Base-by-base conservation (phyloP, 352 stramenopile genomes). In the Phytophthora niederhauseri region DNA sequence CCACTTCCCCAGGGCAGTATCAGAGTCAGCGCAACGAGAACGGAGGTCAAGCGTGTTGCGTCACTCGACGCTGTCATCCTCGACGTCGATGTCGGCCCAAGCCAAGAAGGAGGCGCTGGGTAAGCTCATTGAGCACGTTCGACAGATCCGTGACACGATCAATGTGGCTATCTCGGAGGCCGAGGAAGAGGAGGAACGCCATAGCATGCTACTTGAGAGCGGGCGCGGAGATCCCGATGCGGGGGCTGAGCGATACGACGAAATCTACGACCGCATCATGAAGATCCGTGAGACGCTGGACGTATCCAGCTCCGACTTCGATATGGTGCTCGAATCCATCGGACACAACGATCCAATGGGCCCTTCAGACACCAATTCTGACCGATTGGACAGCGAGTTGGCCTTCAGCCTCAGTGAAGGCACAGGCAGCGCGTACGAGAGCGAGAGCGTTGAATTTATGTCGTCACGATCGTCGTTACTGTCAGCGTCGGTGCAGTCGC, bases 131-230 rank as follows among this genome's bases (percentile, higher is more conserved):
- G 77, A 87, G 41, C 80, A 91, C 45, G 88, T 89, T 61, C 81
- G 84, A 6, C 74, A 87, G 38, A 89, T 89, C 62, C 81, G 82
- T 24, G 81, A 91, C 36, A 91, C 81, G 12, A 87, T 93, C 61
- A 82, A 87, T 50, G 59, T 87, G 15, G 81, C 83, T 0, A 83
- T 93, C 20, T 89, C 78, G 0, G 83, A 92, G 19, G 83, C 76
- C 0, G 85, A 87, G 52, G 73, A 89, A 49, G 60, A 77, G 28
- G 67, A 81, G 46, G 71, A 77, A 57, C 64, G 72, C 11, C 72
- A 74, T 9, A 72, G 68, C 57, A 65, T 72, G 24, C 15, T 70
- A 17, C 68, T 73, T 1, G 67, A 74, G 38, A 76, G 64, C 11
- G 70, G 64, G 12, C 45, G 30, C n/a, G 64, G 60, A 54, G 58